Evolutionary conservation across 345 rosid species (phyloP).

Genomic region (Boechera retrofracta): DNA sequence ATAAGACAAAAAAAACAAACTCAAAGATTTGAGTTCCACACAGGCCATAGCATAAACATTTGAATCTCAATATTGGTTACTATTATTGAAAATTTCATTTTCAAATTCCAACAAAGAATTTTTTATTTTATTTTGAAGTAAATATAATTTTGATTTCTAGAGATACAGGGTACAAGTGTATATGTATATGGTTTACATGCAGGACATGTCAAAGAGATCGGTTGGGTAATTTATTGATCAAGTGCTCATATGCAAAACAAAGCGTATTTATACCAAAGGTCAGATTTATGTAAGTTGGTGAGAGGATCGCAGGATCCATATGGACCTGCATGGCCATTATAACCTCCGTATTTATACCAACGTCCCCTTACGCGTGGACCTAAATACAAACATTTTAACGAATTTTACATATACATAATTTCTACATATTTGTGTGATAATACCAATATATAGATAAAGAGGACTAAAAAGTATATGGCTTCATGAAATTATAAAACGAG

Average conservation of each 20-base stretch:
- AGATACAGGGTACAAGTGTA: constrained; percentile 4
- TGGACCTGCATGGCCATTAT: constrained; percentile 47
- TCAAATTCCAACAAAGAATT: background rate
- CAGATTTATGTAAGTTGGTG: constrained; percentile 44
- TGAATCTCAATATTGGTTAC: background rate
- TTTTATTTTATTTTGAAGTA: background rate
- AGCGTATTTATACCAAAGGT: constrained; percentile 38
- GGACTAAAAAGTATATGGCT: background rate
- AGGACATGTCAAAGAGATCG: constrained; percentile 25
- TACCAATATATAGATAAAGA: background rate
- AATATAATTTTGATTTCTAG: background rate
- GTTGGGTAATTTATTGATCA: constrained; percentile 37
- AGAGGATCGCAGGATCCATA: constrained; percentile 46
- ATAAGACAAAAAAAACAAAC: no score
- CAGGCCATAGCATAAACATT: background rate
- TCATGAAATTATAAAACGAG: background rate
- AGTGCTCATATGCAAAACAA: constrained; percentile 40
- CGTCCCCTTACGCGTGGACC: constrained; percentile 39
- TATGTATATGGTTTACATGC: constrained; percentile 23
- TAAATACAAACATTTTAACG: constrained; percentile 3
- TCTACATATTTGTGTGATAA: background rate
- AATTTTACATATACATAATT: background rate
- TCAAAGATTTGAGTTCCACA: background rate
- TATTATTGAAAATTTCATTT: background rate
- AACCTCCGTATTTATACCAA: constrained; percentile 33